Percentiles rank a stretch among this genome's conserved stretches.
These are phyloP conservation scores for Haberlea rhodopensis DNA, from an alignment of 257 asterid genomes.

Conservation along the genomic window DNA sequence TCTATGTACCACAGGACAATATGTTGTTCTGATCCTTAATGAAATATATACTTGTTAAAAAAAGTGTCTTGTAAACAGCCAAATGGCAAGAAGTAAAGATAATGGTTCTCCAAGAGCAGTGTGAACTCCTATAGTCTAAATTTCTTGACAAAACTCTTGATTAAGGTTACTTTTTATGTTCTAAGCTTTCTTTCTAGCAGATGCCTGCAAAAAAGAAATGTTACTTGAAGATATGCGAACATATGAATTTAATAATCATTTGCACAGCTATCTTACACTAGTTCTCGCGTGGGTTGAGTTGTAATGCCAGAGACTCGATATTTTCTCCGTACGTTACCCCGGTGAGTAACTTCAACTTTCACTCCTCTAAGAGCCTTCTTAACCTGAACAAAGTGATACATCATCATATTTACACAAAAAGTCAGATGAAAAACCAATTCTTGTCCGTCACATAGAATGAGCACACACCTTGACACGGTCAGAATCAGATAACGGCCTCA, in stretches of 20 bases:
- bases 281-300: conserved; percentile 88
- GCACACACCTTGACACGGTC: conserved; percentile 76
- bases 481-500: conserved; percentile 86
- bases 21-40: too few relatives aligned
- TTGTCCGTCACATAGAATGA: background rate
- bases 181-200: too few relatives aligned
- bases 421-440: conserved; percentile 8
- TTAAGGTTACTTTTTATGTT: background rate
- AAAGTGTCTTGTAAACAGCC: background rate
- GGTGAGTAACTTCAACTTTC: conserved; percentile 97
- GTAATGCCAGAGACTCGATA: conserved; percentile 95
- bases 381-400: conserved; percentile 46
- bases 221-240: background rate
- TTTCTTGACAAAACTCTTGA: background rate
- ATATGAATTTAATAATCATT: background rate
- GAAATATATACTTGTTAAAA: background rate
- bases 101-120: background rate
- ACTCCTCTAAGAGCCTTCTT: conserved; percentile 97
- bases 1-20: background rate
- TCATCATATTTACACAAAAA: background rate
- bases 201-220: background rate
- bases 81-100: background rate
- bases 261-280: conserved; percentile 59
- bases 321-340: conserved; percentile 88
- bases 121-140: background rate